phyloP scores from a whole-genome alignment of 371 early-diverging fungal genomes.

The Apophysomyces trapeziformis region DNA sequence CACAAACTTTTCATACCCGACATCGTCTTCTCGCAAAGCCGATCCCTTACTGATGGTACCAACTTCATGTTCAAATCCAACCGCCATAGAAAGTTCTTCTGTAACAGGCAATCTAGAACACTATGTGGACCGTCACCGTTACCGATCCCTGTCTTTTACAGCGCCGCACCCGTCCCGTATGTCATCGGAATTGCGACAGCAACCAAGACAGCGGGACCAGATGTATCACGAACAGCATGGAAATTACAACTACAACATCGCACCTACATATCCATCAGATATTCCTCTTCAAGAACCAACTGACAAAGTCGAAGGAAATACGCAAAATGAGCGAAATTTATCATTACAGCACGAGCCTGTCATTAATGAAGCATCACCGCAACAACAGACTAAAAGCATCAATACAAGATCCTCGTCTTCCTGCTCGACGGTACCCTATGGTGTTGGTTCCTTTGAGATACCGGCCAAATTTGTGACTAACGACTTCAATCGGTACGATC shows the following conservation, averaged over 20 bases:
- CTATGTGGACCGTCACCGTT: constrained; percentile 7
- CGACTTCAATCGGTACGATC: constrained; percentile 14
- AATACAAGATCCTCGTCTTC: neutral
- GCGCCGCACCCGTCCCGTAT: neutral
- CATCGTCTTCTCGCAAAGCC: constrained; percentile 1
- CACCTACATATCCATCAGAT: neutral
- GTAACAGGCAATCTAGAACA: neutral
- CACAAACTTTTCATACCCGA: neutral
- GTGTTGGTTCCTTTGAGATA: constrained; percentile 11
- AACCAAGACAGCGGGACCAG: neutral
- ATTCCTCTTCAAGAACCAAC: neutral
- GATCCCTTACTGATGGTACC: neutral
- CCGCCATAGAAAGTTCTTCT: neutral
- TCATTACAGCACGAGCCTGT: neutral
- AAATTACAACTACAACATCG: neutral
- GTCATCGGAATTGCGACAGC: neutral
- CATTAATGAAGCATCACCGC: neutral
- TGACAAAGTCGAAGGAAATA: neutral
- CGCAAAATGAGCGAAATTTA: neutral
- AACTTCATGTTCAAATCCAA: neutral
- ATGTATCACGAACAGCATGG: neutral
- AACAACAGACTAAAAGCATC: neutral
- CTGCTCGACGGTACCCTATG: neutral
- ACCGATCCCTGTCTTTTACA: constrained; percentile 9
- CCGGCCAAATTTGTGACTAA: neutral